Base-by-base conservation (phyloP, 2,329 filamentous ascomycete genomes). In the Cladophialophora carrionii region DNA sequence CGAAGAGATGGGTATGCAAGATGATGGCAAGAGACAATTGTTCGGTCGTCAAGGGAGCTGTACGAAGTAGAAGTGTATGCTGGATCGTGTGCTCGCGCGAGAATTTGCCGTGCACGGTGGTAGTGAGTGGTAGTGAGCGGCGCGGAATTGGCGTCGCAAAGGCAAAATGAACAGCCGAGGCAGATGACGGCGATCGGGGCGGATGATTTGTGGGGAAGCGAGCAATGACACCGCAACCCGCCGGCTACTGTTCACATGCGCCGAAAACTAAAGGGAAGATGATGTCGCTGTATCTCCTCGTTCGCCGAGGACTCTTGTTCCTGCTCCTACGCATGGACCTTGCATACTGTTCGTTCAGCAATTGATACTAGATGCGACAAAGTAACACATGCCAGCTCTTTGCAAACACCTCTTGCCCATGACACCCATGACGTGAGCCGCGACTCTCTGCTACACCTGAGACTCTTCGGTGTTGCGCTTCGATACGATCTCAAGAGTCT, bases 371-470 rank as follows among this genome's bases (percentile, higher is more conserved):
- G 24, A 52, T n/a, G 46, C 14, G 41, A 29, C 31, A 46, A 26
- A 61, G 32, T 61, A n/a, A 61, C 58, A 61, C 58, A 61, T 61
- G 58, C 58, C 58, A 55, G 37, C 48, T 46, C 12, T 37, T 54
- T 29, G 29, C 37, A 22, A 43, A 26, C 24, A 61, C 34, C 31
- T 24, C 41, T 37, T 24, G 49, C 17, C 10, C 57, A 41, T 46
- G 22, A 41, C 37, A 20, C 51, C 58, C 51, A 55, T 61, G 58
- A 61, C 58, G 49, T 61, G 51, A 53, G 58, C 49, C 51, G 51
- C 51, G 26, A 54, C 51, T 34, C 17, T 34, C 32, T 34, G 46
- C 14, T 24, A 51, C 32, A 52, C 57, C 22, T 46, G 32, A 32
- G 43, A 26, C 10, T 51, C 29, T 14, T 37, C 31, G 26, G 29